Evolutionary conservation across 164 flowering plant genomes (phyloP).

Genomic region (Dillenia turbinata): DNA sequence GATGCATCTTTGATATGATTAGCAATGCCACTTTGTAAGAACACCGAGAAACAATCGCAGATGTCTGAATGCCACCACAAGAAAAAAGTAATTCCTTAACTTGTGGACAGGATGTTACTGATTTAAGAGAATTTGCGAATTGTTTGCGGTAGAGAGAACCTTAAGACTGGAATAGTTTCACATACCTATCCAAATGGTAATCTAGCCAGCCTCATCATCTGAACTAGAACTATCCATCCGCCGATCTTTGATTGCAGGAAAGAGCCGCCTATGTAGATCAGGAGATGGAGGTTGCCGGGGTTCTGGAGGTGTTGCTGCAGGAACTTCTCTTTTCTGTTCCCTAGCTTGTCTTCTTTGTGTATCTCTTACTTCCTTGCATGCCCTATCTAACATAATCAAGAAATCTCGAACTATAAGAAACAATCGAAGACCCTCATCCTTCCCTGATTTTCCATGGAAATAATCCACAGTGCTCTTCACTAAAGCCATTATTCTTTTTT

Average conservation of each 20-base stretch:
- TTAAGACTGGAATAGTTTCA: neutral
- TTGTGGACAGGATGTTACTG: no score
- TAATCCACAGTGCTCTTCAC: slow-evolving; percentile 83
- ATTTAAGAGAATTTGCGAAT: no score
- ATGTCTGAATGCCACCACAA: neutral
- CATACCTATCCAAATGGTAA: slow-evolving; percentile 10
- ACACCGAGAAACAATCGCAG: neutral
- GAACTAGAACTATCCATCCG: slow-evolving; percentile 38
- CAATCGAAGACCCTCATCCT: slow-evolving; percentile 80
- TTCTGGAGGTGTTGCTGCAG: slow-evolving; percentile 27
- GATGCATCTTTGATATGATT: neutral
- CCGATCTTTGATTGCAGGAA: slow-evolving; percentile 51
- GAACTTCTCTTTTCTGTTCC: slow-evolving; percentile 26
- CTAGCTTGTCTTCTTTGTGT: slow-evolving; percentile 28
- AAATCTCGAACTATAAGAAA: slow-evolving; percentile 83
- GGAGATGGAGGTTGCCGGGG: slow-evolving; percentile 18
- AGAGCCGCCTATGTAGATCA: slow-evolving; percentile 30
- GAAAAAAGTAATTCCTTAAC: neutral
- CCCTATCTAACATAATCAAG: slow-evolving; percentile 65
- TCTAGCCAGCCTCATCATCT: slow-evolving; percentile 34
- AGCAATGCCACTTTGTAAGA: slow-evolving; percentile 1
- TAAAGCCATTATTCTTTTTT: slow-evolving; percentile 69
- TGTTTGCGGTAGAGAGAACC: neutral
- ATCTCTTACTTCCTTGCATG: slow-evolving; percentile 58
- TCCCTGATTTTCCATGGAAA: slow-evolving; percentile 81